Evolutionary conservation across 2,329 filamentous ascomycete species (phyloP).

Genomic region (Aspergillus quadricinctus): DNA sequence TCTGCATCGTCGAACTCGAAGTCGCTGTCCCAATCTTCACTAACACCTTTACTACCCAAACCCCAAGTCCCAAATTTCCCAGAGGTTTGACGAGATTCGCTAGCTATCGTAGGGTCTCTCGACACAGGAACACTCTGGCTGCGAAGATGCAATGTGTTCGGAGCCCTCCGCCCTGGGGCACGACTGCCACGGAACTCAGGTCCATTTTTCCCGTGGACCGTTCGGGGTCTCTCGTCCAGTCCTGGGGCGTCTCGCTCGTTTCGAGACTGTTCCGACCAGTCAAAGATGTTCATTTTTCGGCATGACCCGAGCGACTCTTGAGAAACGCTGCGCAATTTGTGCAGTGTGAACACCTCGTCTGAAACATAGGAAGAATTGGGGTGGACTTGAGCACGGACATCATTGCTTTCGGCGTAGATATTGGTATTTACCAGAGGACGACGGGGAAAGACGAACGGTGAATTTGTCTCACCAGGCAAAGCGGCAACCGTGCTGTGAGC

Average conservation of each 20-base stretch:
- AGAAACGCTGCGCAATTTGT: constrained; percentile 10
- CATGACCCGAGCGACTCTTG: constrained; percentile 33
- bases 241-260: constrained; percentile 50
- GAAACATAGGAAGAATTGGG: constrained; percentile 2
- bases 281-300: constrained; percentile 55
- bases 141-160: constrained; percentile 58
- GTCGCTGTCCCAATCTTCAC: constrained; percentile 66
- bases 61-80: constrained; percentile 63
- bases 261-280: constrained; percentile 59
- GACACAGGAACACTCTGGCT: constrained; percentile 63
- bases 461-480: constrained; percentile 21
- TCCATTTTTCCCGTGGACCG: constrained; percentile 61
- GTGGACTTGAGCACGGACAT: constrained; percentile 1
- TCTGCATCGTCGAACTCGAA: constrained; percentile 59
- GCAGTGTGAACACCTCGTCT: constrained; percentile 4
- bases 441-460: not conserved
- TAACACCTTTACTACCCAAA: constrained; percentile 62
- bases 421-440: not conserved
- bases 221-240: constrained; percentile 54
- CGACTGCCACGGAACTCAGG: constrained; percentile 54
- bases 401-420: constrained; percentile 1
- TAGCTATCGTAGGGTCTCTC: constrained; percentile 47
- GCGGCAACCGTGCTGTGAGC: constrained; percentile 24
- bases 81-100: constrained; percentile 48
- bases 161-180: constrained; percentile 52